Evolutionary conservation across 345 rosid genomes (phyloP).

Genomic region (Moricandia arvensis): DNA sequence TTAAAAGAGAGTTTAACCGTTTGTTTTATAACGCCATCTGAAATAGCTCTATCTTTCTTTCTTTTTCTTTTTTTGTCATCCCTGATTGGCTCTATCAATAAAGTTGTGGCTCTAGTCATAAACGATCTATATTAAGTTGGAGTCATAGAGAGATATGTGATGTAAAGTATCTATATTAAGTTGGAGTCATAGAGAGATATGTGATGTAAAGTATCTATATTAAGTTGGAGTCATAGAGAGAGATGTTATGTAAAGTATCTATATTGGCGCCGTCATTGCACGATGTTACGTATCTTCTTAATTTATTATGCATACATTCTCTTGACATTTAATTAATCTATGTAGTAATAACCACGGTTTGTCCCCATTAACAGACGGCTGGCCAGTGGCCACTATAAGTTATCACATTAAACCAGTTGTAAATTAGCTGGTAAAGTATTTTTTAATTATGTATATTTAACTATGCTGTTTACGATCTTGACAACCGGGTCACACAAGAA

Average conservation of each 20-base stretch:
- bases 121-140: not conserved
- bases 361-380: not conserved
- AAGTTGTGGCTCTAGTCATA: too few relatives aligned
- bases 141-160: not conserved
- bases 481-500: not conserved
- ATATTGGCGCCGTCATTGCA: conserved; percentile 39
- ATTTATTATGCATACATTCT: not conserved
- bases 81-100: too few relatives aligned
- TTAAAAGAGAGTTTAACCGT: too few relatives aligned
- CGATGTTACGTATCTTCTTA: conserved; percentile 33
- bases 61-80: too few relatives aligned
- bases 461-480: not conserved
- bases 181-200: not conserved
- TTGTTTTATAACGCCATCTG: conserved; percentile 10
- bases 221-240: not conserved
- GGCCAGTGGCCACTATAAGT: not conserved
- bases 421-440: too few relatives aligned
- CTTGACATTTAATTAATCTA: not conserved
- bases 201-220: not conserved
- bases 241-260: not conserved
- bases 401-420: not conserved
- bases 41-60: not conserved
- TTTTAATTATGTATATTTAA: too few relatives aligned
- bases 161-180: not conserved
- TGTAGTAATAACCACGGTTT: not conserved